Conservation (phyloP, 495 filamentous ascomycete species). For the Penicillium chermesinum region DNA sequence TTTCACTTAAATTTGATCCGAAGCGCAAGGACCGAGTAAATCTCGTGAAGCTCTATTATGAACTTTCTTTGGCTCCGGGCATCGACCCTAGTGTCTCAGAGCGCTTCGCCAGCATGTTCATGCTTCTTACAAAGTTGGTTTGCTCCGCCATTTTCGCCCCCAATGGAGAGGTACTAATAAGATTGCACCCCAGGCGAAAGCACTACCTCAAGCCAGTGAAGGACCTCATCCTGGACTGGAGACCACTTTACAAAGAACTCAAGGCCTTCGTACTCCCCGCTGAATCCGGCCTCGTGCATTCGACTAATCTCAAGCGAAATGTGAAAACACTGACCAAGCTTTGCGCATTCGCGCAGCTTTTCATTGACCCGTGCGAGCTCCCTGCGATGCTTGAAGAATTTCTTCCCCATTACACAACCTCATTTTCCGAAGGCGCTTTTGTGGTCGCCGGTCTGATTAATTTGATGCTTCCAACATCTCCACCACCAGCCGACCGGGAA, state of each 20-base stretch:
- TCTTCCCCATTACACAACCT: slow-evolving; percentile 91
- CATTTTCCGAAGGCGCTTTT: slow-evolving; percentile 81
- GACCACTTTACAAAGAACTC: slow-evolving; percentile 83
- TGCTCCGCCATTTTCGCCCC: background rate
- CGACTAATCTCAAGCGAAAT: slow-evolving; percentile 61
- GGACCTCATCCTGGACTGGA: slow-evolving; percentile 90
- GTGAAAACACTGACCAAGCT: slow-evolving; percentile 77
- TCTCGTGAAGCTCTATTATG: slow-evolving; percentile 88
- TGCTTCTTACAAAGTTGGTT: slow-evolving; percentile 81
- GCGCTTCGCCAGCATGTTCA: slow-evolving; percentile 94
- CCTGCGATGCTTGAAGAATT: slow-evolving; percentile 89
- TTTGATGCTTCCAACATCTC: slow-evolving; percentile 78
- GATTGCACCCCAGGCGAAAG: slow-evolving; percentile 68
- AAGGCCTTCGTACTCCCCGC: slow-evolving; percentile 82
- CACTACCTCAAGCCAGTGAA: slow-evolving; percentile 88
- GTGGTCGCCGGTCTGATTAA: slow-evolving; percentile 83
- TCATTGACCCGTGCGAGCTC: slow-evolving; percentile 84
- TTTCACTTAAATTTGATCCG: slow-evolving; percentile 94
- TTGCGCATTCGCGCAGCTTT: slow-evolving; percentile 81
- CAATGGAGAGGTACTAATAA: slow-evolving; percentile 19
- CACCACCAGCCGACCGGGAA: slow-evolving; percentile 62
- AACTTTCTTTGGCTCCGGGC: slow-evolving; percentile 85
- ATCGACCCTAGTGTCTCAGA: slow-evolving; percentile 77
- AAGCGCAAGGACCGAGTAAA: slow-evolving; percentile 73
- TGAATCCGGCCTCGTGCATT: slow-evolving; percentile 63